Evolutionary conservation across 257 asterid species (phyloP).

Genomic region (Nicotiana obtusifolia): DNA sequence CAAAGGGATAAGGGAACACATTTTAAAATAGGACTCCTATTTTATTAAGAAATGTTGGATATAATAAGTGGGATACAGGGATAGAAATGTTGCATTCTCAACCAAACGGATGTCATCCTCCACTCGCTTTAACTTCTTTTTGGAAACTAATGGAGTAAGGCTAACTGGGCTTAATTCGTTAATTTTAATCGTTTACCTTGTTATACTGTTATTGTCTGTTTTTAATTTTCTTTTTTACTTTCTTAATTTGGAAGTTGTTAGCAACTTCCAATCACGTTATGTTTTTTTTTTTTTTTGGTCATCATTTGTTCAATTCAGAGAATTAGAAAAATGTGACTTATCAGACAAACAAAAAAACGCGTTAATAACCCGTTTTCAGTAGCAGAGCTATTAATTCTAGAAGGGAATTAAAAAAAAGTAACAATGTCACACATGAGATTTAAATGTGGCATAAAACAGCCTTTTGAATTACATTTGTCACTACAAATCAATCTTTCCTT

Average conservation of each 20-base stretch:
- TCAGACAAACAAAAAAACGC: too few species aligned
- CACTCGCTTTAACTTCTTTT: not conserved
- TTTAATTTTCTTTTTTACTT: not conserved
- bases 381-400: not conserved
- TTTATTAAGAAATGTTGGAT: not conserved
- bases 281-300: too few species aligned
- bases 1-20: conserved; percentile 1
- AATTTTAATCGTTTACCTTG: too few species aligned
- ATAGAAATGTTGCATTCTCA: not conserved
- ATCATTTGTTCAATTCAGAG: not conserved
- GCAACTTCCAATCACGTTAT: not conserved
- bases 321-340: not conserved
- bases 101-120: not conserved
- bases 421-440: not conserved
- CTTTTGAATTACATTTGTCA: not conserved
- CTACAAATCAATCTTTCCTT: not conserved
- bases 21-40: not conserved
- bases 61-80: not conserved
- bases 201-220: too few species aligned
- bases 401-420: not conserved
- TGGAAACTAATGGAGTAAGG: not conserved
- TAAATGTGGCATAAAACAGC: not conserved
- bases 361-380: not conserved
- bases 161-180: too few species aligned
- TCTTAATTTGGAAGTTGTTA: not conserved